phyloP scores from a whole-genome alignment of 2,329 filamentous ascomycete species.

The Botrytis medusae region DNA sequence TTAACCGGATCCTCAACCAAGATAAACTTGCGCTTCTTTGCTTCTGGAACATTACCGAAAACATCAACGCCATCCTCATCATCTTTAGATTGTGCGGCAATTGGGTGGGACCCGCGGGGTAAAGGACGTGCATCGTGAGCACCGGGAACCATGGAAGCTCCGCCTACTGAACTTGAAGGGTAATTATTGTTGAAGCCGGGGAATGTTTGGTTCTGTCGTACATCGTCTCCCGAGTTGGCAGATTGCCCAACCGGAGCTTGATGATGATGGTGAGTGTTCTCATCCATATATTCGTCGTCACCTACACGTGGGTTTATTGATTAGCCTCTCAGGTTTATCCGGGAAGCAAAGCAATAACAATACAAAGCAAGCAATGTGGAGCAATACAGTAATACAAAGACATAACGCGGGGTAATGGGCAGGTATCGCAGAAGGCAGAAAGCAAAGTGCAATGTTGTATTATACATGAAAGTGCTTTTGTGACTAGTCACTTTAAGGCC shows the following conservation, averaged over 20 bases:
- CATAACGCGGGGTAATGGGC: slow-evolving; percentile 35
- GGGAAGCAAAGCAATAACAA: slow-evolving; percentile 32
- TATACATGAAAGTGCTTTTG: slow-evolving; percentile 40
- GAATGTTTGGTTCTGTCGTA: slow-evolving; percentile 75
- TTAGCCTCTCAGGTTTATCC: slow-evolving; percentile 40
- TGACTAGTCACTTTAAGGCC: slow-evolving; percentile 27
- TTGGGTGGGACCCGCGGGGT: slow-evolving; percentile 44
- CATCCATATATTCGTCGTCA: slow-evolving; percentile 62
- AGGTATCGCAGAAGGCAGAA: slow-evolving; percentile 34
- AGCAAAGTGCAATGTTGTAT: slow-evolving; percentile 41
- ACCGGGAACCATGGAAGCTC: slow-evolving; percentile 61
- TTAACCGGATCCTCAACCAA: slow-evolving; percentile 87
- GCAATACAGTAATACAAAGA: slow-evolving; percentile 36
- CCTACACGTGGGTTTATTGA: slow-evolving; percentile 45
- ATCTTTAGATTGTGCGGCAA: slow-evolving; percentile 39
- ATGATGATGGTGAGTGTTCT: slow-evolving; percentile 66
- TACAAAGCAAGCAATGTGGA: slow-evolving; percentile 25
- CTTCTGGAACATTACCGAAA: slow-evolving; percentile 84
- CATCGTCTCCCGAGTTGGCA: slow-evolving; percentile 58
- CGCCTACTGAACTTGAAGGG: slow-evolving; percentile 55
- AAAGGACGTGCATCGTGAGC: slow-evolving; percentile 50
- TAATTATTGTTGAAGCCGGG: slow-evolving; percentile 65
- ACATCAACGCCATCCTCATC: slow-evolving; percentile 62
- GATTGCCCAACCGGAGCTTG: slow-evolving; percentile 57
- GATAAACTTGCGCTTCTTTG: slow-evolving; percentile 94